Base-by-base conservation (phyloP, 345 rosid genomes). In the Syzygium aromaticum region DNA sequence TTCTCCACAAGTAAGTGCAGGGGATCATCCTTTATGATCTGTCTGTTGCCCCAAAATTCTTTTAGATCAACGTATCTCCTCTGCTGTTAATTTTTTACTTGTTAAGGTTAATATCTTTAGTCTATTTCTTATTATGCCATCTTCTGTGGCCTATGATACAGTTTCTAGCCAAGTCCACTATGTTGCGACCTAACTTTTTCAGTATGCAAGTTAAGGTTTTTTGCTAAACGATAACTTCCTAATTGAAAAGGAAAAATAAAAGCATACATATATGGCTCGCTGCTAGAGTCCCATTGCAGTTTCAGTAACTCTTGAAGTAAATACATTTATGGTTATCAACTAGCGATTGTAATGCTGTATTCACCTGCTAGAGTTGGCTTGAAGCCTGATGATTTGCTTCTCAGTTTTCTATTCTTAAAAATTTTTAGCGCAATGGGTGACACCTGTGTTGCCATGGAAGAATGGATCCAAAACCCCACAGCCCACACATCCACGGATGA, bases 401-500 rank as follows among this genome's bases (percentile, higher is more conserved):
- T 84, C 51, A 21, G 49, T 38, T 49, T 84, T 53, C 46, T 49
- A 3, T 84, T 54, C 49, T 85, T 28, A 5, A 17, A 43, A 17
- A 16, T 1, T 63, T 63, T 33, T 77, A 93, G 98, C 86, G 92
- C 93, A 86, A 93, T 92, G 27, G 95, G 92, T 53, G 98, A 95
- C 82, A 93, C 98, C 5, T 96, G 98, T 85, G 86, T 91, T 86
- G 95, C 98, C n/a, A 96, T 96, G 98, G 93, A 94, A 64, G 92
- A 95, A 86, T 96, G 98, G 98, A 96, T 94, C 40, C 92, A 90
- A 67, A 73, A 93, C 88, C 96, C 98, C n/a, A 92, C 92, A 25
- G 96, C 96, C 2, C 89, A 93, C 15, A 93, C 98, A 33, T 92
- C 96, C 11, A 38, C 95, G 91, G 93, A 93, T 83, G 94, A 94